Base-by-base conservation (phyloP, 306 rosid genomes). In the Glycine tomentella region DNA sequence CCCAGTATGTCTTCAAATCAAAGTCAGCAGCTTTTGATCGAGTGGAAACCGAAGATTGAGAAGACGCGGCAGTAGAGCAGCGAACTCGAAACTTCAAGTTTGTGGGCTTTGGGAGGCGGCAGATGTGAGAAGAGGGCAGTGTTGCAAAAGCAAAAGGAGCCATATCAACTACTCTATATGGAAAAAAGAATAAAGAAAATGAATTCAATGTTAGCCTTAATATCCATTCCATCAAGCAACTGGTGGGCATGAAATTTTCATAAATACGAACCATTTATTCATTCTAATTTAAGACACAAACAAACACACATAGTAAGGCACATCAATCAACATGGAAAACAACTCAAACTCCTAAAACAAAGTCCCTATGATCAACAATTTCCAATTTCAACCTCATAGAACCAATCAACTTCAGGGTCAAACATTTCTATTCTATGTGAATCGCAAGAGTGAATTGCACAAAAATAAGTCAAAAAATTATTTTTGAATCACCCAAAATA, bases 1-100 rank as follows among this genome's bases (percentile, higher is more conserved):
- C 71, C 99, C 98, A 95, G 69, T 93, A 93, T 8, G 90, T 82
- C 88, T 87, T 95, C 87, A 95, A 75, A 88, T 95, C 97, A 81
- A 95, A 95, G 4, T 89, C 76, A 69, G 56, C 38, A 57, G 89
- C 86, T 79, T 62, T 64, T 4, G 90, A 61, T 58, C 51, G 77
- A 79, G 77, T 77, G 20, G 90, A 72, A 61, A 80, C 55, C 14
- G 80, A 58, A 8, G 86, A 20, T 20, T 20, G 20, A 20, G 20
- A 20, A 20, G 20, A 20, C 20, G 20, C 20, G 20, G 20, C 66
- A 0, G 17, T 31, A 45, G 91, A 93, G 77, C 92, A 89, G 20
- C 84, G 90, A 55, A 86, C 66, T 7, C 86, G 89, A 48, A 78
- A 45, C 75, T 66, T 33, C 1, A 48, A 25, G 16, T 53, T 91